Conservation (phyloP, 305 asterid genomes). For the Solanum hybrid region DNA sequence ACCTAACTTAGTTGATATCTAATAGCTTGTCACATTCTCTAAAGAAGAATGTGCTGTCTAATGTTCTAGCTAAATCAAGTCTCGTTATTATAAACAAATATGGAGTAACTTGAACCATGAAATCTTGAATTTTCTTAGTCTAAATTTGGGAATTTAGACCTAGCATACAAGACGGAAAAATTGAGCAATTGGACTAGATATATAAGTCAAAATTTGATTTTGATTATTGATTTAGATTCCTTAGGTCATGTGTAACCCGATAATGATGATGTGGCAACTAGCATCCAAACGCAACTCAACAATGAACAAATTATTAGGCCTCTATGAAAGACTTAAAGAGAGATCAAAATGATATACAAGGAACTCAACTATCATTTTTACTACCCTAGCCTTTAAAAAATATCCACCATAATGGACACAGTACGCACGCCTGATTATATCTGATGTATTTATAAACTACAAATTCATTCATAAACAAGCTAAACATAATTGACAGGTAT, state of each 20-base stretch:
- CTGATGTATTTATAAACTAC: background rate
- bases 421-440: background rate
- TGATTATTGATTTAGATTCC: background rate
- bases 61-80: background rate
- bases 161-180: too few relatives aligned
- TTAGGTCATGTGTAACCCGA: background rate
- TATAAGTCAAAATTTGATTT: background rate
- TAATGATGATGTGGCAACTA: background rate
- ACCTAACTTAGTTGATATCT: conserved; percentile 29
- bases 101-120: background rate
- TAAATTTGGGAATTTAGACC: too few relatives aligned
- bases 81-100: background rate
- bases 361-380: background rate
- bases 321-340: background rate
- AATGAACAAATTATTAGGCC: background rate
- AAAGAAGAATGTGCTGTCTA: background rate
- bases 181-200: background rate
- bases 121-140: background rate
- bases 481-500: background rate
- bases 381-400: background rate
- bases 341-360: background rate
- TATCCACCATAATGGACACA: background rate
- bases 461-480: background rate
- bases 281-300: background rate
- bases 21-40: background rate